These are phyloP conservation scores for Cryptomeria japonica DNA, from an alignment of 75 land plant genomes.

Conservation along the genomic window DNA sequence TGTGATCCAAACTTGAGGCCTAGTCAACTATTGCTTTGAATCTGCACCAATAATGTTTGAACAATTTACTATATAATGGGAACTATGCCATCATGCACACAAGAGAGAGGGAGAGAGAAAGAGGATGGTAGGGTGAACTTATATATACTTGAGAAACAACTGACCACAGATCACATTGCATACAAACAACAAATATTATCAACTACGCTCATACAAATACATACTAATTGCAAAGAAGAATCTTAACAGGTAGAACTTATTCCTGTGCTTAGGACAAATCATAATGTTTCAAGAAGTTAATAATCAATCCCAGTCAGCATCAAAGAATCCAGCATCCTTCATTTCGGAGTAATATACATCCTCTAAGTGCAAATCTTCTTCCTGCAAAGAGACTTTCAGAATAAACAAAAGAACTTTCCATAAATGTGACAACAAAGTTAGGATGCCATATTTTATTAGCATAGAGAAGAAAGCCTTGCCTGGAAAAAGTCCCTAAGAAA, in stretches of 20 bases:
- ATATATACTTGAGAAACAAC: neutral
- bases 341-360: conserved; percentile 99
- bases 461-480: conserved; percentile 25
- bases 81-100: neutral
- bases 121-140: neutral
- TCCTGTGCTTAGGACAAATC: neutral
- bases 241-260: neutral
- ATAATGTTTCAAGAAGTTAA: neutral
- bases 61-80: neutral
- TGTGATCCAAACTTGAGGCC: neutral
- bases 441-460: neutral
- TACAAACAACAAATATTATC: neutral
- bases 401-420: neutral
- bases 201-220: neutral
- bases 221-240: conserved; percentile 1
- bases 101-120: neutral
- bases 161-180: neutral
- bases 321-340: conserved; percentile 99
- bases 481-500: conserved; percentile 91
- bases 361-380: conserved; percentile 88
- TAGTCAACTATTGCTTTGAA: neutral
- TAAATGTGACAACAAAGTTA: neutral
- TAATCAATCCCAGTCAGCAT: conserved; percentile 89
- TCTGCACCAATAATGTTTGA: neutral
- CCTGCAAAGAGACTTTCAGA: conserved; percentile 39